Base-by-base conservation (phyloP, 2,329 filamentous ascomycete species). In the Huntiella moniliformis region DNA sequence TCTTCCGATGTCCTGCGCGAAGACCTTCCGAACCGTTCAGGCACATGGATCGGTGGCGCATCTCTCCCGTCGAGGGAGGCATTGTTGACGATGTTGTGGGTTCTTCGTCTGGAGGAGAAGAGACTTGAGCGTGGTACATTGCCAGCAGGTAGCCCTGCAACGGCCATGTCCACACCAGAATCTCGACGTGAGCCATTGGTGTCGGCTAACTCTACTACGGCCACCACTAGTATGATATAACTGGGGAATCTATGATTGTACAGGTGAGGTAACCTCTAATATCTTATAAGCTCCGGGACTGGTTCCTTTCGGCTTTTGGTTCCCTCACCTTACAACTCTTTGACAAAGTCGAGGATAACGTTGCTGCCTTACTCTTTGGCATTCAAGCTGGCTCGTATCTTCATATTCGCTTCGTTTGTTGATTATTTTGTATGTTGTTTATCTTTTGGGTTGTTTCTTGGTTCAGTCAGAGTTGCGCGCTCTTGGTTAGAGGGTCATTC, bases 71-170 rank as follows among this genome's bases (percentile, higher is more conserved):
- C 68, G 22, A 63, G 57, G 53, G 67, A 71, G 55, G 60, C 63
- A 37, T 57, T 72, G 51, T 54, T 71, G 53, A 63, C 68, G 5
- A 56, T 72, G 31, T 51, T 67, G 49, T 71, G 66, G 66, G 58
- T 61, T 47, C 54, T 71, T 5, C 59, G 57, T 46, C 56, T 65
- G 36, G 64, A 70, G 53, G 60, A 64, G 52, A 55, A 56, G 47
- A 63, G 57, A 54, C 57, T 46, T n/a, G 31, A 39, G 8, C 34
- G 47, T 13, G 36, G 39, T 17, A 32, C 17, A 38, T 34, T 18
- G 38, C 12, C 28, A 32, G 4, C 17, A 28, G 13, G 16, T 17
- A 40, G 38, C 8, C 22, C 6, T 28, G 4, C 33, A 18, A 22
- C 22, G 22, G 42, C 42, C 6, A 28, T 28, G n/a, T 34, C 31